Evolutionary conservation across 2,329 filamentous ascomycete genomes (phyloP), one percentile per base, ranked within the genome.

Genomic region (Monilinia vaccinii-corymbosi): DNA sequence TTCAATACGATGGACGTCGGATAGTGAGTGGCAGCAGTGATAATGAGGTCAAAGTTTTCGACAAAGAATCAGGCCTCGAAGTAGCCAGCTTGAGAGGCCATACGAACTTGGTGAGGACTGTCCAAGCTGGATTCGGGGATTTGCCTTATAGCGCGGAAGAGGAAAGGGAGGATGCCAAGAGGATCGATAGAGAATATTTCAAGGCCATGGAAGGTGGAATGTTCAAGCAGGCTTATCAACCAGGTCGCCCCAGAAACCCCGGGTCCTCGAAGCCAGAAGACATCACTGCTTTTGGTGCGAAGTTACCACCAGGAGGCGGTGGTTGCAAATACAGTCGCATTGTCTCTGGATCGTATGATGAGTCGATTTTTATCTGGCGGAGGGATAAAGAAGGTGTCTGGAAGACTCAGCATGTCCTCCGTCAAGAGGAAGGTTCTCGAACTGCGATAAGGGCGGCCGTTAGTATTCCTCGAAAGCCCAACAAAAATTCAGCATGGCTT

Each of bases 11-110:
- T 71, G 91, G 91, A 31, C 85, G 90, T 55, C 84, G 94, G 23
- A 95, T 99, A 64, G 91, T 99, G 56, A 97, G 91, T 68, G 94
- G 94, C 3, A 97, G 92, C 73, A 97, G 92, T 67, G 94, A 99
- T 73, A 91, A 95, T 71, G 92, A 94, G 45, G 91, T 99, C 36
- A 91, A 94, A 66, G 94, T 99, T 23, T 99, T 96, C 72, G 94
- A 97, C 71, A 86, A 88, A 48, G 81, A 83, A 49, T 91, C 91
- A 0, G 88, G 89, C 4, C 86, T 94, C 13, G 92, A 97, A 73
- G 91, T 97, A 7, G 93, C 92, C 18, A 93, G 89, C 69, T 79
- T 99, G 10, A 81, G 86, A 55, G 89, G 89, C 13, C 94, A 99
- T 71, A 80, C 78, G 4, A 89, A 89, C 65, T 82, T 99, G 21